These are phyloP conservation scores for Cochlearia excelsa DNA, from an alignment of 345 rosid species.

Conservation along the genomic window DNA sequence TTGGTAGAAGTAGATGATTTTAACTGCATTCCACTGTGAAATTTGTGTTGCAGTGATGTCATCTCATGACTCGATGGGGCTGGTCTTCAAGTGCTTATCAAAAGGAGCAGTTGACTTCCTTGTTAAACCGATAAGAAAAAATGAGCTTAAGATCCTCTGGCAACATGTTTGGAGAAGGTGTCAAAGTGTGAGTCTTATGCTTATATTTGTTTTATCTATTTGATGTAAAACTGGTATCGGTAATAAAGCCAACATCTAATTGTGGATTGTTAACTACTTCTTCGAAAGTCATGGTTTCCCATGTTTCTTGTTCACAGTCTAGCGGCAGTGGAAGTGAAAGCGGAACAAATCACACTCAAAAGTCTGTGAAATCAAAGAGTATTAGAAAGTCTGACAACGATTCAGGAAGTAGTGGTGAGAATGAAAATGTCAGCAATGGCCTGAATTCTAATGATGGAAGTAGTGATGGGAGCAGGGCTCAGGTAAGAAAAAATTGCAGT, in stretches of 20 bases:
- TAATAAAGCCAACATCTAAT: conserved; percentile 11
- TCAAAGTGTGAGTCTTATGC: conserved; percentile 62
- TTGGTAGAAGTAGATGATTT: conserved; percentile 34
- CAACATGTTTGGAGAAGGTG: conserved; percentile 93
- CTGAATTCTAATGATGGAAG: conserved; percentile 53
- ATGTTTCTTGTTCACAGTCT: conserved; percentile 48
- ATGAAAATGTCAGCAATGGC: conserved; percentile 50
- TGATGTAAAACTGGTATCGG: conserved; percentile 1
- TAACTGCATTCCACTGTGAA: conserved; percentile 30
- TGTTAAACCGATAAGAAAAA: conserved; percentile 82
- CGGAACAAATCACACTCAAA: conserved; percentile 54
- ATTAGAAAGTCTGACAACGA: conserved; percentile 44
- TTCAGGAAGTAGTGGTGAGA: conserved; percentile 49
- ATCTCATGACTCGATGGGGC: conserved; percentile 75
- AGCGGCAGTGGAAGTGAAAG: conserved; percentile 84
- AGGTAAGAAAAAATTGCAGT: conserved; percentile 46
- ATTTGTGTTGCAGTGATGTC: conserved; percentile 73
- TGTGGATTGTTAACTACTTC: conserved; percentile 15
- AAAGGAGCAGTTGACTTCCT: conserved; percentile 86
- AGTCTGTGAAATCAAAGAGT: conserved; percentile 49
- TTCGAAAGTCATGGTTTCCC: conserved; percentile 19
- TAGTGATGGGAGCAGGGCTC: conserved; percentile 73
- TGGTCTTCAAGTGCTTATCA: conserved; percentile 82
- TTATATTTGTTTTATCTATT: not conserved
- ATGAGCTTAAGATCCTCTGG: conserved; percentile 82